phyloP scores from a whole-genome alignment of 2,329 filamentous ascomycete genomes.

The Gliomastix tumulicola region DNA sequence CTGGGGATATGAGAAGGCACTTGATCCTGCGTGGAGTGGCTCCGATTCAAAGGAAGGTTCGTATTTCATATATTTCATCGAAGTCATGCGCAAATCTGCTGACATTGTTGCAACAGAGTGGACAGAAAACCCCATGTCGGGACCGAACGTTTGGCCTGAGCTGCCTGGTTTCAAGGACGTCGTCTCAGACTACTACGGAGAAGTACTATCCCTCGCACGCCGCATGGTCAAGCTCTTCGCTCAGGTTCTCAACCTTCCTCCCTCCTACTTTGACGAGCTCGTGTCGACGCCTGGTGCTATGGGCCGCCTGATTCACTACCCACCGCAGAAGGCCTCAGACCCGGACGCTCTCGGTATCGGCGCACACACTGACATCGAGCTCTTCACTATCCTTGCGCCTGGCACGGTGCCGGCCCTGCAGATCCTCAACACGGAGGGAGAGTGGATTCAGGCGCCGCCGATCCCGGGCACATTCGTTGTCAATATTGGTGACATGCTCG shows the following conservation, averaged over 20 bases:
- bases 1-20: slow-evolving; percentile 6
- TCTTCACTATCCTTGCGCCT: slow-evolving; percentile 21
- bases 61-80: slow-evolving; percentile 15
- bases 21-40: slow-evolving; percentile 15
- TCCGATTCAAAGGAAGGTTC: slow-evolving; percentile 18
- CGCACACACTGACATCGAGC: slow-evolving; percentile 16
- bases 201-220: slow-evolving; percentile 13
- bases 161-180: slow-evolving; percentile 8
- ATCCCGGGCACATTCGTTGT: slow-evolving; percentile 78
- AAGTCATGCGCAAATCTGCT: slow-evolving; percentile 31
- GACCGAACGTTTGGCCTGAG: slow-evolving; percentile 7
- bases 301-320: slow-evolving; percentile 14
- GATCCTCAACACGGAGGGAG: slow-evolving; percentile 36
- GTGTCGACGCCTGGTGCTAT: slow-evolving; percentile 13
- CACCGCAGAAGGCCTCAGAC: slow-evolving; percentile 3
- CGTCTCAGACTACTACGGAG: slow-evolving; percentile 9
- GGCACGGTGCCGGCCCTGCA: slow-evolving; percentile 32
- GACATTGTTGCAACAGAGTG: slow-evolving; percentile 18
- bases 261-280: slow-evolving; percentile 11
- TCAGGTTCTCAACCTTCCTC: slow-evolving; percentile 11
- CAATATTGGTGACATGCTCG: slow-evolving; percentile 81
- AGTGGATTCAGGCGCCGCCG: slow-evolving; percentile 53
- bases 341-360: slow-evolving; percentile 1
- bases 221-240: slow-evolving; percentile 13
- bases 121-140: slow-evolving; percentile 8